Percentiles rank a stretch among this genome's conserved stretches.
Evolutionary conservation across 192 early-diverging fungal species (phyloP).

Genomic region (Entomortierella beljakovae): DNA sequence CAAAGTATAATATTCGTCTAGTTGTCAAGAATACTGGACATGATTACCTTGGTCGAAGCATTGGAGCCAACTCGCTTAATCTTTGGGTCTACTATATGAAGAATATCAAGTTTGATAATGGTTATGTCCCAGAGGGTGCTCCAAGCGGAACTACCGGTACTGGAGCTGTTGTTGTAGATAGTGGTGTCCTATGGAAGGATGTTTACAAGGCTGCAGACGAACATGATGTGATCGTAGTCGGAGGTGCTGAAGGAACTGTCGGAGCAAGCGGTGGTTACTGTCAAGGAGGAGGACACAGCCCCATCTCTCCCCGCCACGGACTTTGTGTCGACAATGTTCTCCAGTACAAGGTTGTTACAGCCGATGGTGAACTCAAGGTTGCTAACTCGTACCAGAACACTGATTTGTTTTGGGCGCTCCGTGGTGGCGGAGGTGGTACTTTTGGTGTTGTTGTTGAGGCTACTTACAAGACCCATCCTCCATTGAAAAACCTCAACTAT

Average conservation of each 20-base stretch:
- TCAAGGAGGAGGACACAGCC: conserved; percentile 63
- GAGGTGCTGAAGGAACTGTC: conserved; percentile 43
- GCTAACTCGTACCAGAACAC: conserved; percentile 54
- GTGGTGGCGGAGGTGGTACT: conserved; percentile 64
- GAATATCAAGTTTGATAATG: conserved; percentile 30
- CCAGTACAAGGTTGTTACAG: conserved; percentile 63
- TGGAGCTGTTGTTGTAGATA: conserved; percentile 47
- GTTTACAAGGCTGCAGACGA: conserved; percentile 38
- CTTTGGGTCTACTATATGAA: conserved; percentile 62
- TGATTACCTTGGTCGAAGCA: conserved; percentile 59
- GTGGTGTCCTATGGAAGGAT: conserved; percentile 58
- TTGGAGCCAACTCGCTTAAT: conserved; percentile 54
- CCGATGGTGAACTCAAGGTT: conserved; percentile 54
- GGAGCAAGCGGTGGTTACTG: conserved; percentile 59
- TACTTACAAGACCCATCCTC: conserved; percentile 25
- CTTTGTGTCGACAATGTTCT: conserved; percentile 64
- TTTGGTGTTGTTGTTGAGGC: conserved; percentile 52
- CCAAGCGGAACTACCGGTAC: background rate
- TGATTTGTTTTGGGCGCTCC: conserved; percentile 71
- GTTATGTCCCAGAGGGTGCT: conserved; percentile 43
- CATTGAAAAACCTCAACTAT: conserved; percentile 15
- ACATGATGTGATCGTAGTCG: conserved; percentile 48
- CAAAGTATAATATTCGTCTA: conserved; percentile 56
- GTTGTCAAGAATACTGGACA: conserved; percentile 70
- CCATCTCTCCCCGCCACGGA: conserved; percentile 57